These are phyloP conservation scores for Trapa incisa DNA, from an alignment of 345 rosid genomes.

Conservation along the genomic window DNA sequence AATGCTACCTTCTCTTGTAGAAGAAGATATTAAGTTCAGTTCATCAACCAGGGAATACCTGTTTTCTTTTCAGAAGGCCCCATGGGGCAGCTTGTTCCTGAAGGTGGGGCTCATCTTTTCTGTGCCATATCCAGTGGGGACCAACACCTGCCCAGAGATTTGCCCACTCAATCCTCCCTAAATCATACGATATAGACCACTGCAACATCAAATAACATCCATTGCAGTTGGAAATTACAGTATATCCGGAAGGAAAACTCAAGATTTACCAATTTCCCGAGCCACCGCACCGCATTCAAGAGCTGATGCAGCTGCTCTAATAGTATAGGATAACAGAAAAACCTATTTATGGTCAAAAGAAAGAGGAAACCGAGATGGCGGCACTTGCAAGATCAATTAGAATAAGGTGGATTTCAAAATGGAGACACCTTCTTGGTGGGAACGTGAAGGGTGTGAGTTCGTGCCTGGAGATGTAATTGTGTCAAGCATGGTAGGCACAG, in stretches of 20 bases:
- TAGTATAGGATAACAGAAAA: no score
- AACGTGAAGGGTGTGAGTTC: conserved; percentile 6
- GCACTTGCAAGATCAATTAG: conserved; percentile 1
- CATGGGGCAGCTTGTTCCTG: conserved; percentile 85
- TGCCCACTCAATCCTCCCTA: neutral
- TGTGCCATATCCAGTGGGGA: conserved; percentile 78
- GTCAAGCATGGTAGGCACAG: conserved; percentile 11
- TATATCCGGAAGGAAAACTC: neutral
- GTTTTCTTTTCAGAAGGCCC: conserved; percentile 73
- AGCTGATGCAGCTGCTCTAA: neutral
- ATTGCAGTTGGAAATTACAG: neutral
- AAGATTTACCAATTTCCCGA: neutral
- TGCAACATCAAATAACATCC: neutral
- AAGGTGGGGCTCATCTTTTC: conserved; percentile 80
- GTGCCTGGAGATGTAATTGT: conserved; percentile 2
- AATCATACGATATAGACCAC: neutral
- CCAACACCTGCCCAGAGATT: conserved; percentile 43
- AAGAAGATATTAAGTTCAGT: neutral
- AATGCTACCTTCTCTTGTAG: neutral
- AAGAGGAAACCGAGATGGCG: no score
- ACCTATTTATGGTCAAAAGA: no score
- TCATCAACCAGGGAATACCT: conserved; percentile 25
- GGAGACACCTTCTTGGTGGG: conserved; percentile 43
- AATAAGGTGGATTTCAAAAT: neutral
- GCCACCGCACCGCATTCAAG: neutral